Evolutionary conservation across 768 basidiomycete genomes (phyloP).

Genomic region (Termitomyces sp.): DNA sequence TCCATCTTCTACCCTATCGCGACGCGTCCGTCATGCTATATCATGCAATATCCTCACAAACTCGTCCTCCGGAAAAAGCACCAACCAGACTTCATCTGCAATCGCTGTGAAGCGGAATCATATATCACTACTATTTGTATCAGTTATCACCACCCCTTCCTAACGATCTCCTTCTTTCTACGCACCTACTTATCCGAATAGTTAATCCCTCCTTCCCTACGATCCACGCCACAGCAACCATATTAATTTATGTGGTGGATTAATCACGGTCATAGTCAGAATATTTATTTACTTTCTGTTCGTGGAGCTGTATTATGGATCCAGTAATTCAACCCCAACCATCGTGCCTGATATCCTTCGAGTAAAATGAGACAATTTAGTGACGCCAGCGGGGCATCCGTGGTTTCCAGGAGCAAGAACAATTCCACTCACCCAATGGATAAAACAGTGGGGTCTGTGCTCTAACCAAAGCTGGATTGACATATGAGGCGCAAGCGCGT

Average conservation of each 20-base stretch:
- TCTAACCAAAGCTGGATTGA: neutral
- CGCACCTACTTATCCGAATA: neutral
- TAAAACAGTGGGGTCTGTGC: neutral
- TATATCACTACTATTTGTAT: slow-evolving; percentile 17
- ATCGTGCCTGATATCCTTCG: neutral
- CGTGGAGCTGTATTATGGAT: neutral
- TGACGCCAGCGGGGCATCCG: no score
- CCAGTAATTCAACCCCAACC: no score
- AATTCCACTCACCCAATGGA: neutral
- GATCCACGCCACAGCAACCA: neutral
- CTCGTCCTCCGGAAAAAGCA: neutral
- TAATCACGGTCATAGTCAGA: neutral
- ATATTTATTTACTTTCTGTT: neutral
- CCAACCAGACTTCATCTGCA: neutral
- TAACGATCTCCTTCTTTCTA: neutral
- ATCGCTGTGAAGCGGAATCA: neutral
- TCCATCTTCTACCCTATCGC: neutral
- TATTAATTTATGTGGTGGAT: neutral
- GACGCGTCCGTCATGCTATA: slow-evolving; percentile 4
- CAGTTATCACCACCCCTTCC: slow-evolving; percentile 10
- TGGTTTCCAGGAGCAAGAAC: no score
- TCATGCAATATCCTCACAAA: neutral
- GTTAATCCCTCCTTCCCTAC: neutral
- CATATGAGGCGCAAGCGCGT: no score
- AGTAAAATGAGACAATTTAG: neutral